These are phyloP conservation scores for Cryphonectria radicalis DNA, from an alignment of 2,329 filamentous ascomycete species.

Conservation along the genomic window DNA sequence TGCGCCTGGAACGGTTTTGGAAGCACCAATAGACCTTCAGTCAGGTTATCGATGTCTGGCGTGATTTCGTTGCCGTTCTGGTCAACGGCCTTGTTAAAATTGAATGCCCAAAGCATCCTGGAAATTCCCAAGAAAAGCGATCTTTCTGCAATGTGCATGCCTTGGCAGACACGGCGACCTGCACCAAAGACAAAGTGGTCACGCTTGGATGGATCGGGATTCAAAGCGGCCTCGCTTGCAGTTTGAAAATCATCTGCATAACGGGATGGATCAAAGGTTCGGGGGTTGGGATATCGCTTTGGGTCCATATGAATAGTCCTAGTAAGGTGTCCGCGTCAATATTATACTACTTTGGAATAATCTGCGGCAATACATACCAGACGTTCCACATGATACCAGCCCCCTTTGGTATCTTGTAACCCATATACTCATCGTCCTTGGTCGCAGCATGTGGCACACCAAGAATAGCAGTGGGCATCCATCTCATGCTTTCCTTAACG, in stretches of 20 bases:
- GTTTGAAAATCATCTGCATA: conserved; percentile 37
- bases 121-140: conserved; percentile 52
- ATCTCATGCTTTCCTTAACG: conserved; percentile 49
- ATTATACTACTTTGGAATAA: background rate
- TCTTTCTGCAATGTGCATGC: conserved; percentile 57
- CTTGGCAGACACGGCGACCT: conserved; percentile 61
- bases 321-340: background rate
- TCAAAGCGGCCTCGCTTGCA: conserved; percentile 36
- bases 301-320: conserved; percentile 51
- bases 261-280: conserved; percentile 48
- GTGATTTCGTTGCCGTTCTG: conserved; percentile 15
- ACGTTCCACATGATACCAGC: conserved; percentile 44
- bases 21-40: conserved; percentile 18
- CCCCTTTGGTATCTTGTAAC: conserved; percentile 50
- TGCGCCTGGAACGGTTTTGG: conserved; percentile 21
- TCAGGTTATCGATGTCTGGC: conserved; percentile 14
- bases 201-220: conserved; percentile 42
- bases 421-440: conserved; percentile 49
- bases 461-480: conserved; percentile 48
- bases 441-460: conserved; percentile 47
- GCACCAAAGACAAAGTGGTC: conserved; percentile 61
- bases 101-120: conserved; percentile 53
- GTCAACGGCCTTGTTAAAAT: conserved; percentile 29
- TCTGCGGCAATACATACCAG: conserved; percentile 31
- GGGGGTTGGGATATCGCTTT: conserved; percentile 45